Evolutionary conservation across 1,139 yeast genomes (phyloP).

Genomic region (Suhomyces guaymorum): DNA sequence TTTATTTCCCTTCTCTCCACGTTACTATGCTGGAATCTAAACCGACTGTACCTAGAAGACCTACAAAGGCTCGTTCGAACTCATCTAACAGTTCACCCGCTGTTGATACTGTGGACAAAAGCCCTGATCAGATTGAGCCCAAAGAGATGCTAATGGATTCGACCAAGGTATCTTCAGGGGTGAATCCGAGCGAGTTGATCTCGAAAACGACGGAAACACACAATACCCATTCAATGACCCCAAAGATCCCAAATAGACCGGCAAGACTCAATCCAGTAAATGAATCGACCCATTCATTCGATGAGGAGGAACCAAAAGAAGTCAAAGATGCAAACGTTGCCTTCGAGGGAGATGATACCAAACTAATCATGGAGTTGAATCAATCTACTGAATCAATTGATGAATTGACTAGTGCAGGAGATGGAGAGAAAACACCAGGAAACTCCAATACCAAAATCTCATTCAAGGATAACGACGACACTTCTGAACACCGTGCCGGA

Average conservation of each 20-base stretch:
- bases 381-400: constrained; percentile 1
- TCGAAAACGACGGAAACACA: too few species aligned
- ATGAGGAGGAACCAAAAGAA: background rate
- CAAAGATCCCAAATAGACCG: constrained; percentile 9
- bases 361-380: constrained; percentile 3
- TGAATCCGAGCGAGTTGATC: too few species aligned
- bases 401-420: constrained; percentile 17
- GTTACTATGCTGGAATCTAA: constrained; percentile 1
- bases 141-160: too few species aligned
- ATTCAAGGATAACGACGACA: constrained; percentile 33
- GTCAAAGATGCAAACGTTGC: too few species aligned
- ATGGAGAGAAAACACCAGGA: constrained; percentile 42
- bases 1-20: background rate
- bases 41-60: constrained; percentile 13
- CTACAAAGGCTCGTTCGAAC: constrained; percentile 5
- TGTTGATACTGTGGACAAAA: too few species aligned
- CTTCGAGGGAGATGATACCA: too few species aligned
- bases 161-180: too few species aligned
- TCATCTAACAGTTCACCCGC: too few species aligned
- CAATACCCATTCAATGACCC: background rate
- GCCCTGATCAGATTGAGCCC: too few species aligned
- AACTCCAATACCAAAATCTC: constrained; percentile 33
- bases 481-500: constrained; percentile 17
- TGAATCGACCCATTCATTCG: background rate
- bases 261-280: constrained; percentile 5